Evolutionary conservation across 164 flowering plant genomes (phyloP).

Genomic region (Saururus chinensis): DNA sequence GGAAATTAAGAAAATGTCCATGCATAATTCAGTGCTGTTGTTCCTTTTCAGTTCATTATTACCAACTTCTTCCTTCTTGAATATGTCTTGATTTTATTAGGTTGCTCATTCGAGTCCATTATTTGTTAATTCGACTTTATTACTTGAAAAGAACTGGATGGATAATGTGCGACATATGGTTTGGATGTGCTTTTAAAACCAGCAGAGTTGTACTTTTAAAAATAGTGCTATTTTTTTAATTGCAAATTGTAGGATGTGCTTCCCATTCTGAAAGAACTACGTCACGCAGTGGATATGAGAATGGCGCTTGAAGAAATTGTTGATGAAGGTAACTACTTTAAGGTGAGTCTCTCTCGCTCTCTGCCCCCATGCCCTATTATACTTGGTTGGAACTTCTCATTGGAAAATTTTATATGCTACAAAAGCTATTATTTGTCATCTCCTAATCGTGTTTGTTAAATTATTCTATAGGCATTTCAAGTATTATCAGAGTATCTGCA

Average conservation of each 20-base stretch:
- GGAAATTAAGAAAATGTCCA: too few relatives aligned
- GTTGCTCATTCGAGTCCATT: neutral
- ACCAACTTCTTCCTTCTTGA: neutral
- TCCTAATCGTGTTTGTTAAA: neutral
- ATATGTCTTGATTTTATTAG: neutral
- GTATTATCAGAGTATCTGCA: constrained; percentile 95
- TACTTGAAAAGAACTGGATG: neutral
- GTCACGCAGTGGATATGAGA: constrained; percentile 76
- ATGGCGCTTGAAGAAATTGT: constrained; percentile 62
- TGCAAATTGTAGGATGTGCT: constrained; percentile 60
- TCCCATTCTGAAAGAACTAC: constrained; percentile 68
- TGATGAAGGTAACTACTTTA: constrained; percentile 77
- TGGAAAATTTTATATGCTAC: too few relatives aligned
- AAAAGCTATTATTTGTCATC: too few relatives aligned
- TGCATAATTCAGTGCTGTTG: too few relatives aligned
- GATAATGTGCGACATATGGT: neutral
- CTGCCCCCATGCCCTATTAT: too few relatives aligned
- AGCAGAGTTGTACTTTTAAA: neutral
- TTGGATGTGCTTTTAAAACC: neutral
- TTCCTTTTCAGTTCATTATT: too few relatives aligned
- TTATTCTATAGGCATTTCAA: constrained; percentile 72
- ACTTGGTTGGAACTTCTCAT: neutral
- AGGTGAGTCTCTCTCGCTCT: constrained; percentile 31
- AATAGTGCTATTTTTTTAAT: neutral
- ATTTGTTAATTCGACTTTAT: too few relatives aligned